Base-by-base conservation (phyloP, 176 grass and related monocot species). In the Oropetium thomaeum region DNA sequence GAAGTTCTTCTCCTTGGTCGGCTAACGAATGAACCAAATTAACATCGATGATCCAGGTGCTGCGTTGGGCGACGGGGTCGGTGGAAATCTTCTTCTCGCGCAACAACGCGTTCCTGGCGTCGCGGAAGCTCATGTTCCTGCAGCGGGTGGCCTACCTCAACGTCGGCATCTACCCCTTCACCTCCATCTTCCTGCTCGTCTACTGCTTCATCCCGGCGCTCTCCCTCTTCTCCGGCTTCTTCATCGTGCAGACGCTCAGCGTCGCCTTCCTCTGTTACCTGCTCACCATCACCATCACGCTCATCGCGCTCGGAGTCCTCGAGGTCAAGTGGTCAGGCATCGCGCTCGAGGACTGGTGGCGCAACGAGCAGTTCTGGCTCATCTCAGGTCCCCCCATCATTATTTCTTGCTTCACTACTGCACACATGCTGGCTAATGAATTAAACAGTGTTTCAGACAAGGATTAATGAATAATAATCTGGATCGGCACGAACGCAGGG, bases 151-250 rank as follows among this genome's bases (percentile, higher is more conserved):
- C 87, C 4, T 97, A 97, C 80, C 88, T 97, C 82, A 97, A 92
- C 83, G 93, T 97, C 13, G 90, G 93, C 45, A 90, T 96, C 79
- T 96, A 96, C 79, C 93, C 89, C 7, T 92, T 96, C 84, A 96
- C 93, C 10, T 96, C 93, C 33, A 82, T 97, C 77, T 97, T 97
- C 71, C 89, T 96, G 57, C 31, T 99, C 5, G 89, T 92, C 63
- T 99, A 99, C 84, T 99, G 96, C 81, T 99, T 99, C 86, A 85
- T 99, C 83, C 96, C 96, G 15, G 96, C 96, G n/a, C 86, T 99
- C 28, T 99, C 96, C 15, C 91, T 99, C 75, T 99, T 99, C 84
- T 95, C 96, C 14, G 96, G 96, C 7, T 88, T 69, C 72, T 99
- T 99, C 76, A 99, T 99, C 57, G 96, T 95, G 73, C 96, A 92